Evolutionary conservation across 2,329 filamentous ascomycete genomes (phyloP).

Genomic region (Tricladium varicosporioides): DNA sequence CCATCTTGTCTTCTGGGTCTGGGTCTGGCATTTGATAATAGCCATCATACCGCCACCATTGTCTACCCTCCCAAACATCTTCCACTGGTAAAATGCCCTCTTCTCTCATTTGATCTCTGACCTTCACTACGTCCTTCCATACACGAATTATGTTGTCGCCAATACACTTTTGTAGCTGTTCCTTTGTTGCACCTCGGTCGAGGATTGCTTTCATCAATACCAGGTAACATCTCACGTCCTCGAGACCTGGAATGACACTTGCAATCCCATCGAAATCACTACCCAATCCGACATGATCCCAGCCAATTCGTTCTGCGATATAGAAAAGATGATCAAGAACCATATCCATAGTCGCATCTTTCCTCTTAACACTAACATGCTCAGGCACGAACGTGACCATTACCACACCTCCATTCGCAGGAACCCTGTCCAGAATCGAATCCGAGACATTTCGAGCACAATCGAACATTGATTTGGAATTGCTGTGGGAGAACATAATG

Average conservation of each 20-base stretch:
- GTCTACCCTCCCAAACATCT: constrained; percentile 14
- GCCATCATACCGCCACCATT: constrained; percentile 36
- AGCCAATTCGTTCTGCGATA: constrained; percentile 60
- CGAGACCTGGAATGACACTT: constrained; percentile 46
- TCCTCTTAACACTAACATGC: constrained; percentile 24
- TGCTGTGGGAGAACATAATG: constrained; percentile 65
- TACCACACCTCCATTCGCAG: constrained; percentile 53
- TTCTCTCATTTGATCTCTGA: constrained; percentile 31
- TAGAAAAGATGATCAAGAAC: constrained; percentile 62
- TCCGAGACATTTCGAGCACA: constrained; percentile 68
- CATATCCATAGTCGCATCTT: constrained; percentile 56
- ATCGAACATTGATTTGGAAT: constrained; percentile 55
- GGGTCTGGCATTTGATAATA: constrained; percentile 36
- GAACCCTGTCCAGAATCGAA: constrained; percentile 51
- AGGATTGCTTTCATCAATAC: constrained; percentile 35
- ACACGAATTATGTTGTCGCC: constrained; percentile 40
- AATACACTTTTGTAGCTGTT: constrained; percentile 37
- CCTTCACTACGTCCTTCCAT: constrained; percentile 29
- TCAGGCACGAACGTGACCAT: constrained; percentile 44
- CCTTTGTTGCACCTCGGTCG: constrained; percentile 39
- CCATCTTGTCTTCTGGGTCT: constrained; percentile 34
- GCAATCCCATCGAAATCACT: constrained; percentile 62
- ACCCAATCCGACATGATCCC: constrained; percentile 63
- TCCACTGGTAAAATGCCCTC: constrained; percentile 34
- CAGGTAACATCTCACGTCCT: constrained; percentile 51